Evolutionary conservation across 345 rosid genomes (phyloP).

Genomic region (Aurinia saxatilis): DNA sequence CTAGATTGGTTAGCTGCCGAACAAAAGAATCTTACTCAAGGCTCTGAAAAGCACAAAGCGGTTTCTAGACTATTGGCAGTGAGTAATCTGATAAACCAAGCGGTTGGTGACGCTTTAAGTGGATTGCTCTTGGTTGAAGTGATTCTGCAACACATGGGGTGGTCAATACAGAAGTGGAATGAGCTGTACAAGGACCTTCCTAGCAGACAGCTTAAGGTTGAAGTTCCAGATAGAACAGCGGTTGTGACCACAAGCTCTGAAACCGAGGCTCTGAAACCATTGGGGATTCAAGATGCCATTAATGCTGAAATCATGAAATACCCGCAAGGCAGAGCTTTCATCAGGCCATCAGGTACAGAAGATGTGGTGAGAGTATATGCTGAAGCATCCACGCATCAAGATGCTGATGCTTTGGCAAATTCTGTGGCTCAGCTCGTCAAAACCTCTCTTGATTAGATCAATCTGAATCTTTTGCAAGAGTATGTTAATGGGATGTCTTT

Average conservation of each 20-base stretch:
- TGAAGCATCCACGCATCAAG: slow-evolving; percentile 81
- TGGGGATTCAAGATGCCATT: slow-evolving; percentile 81
- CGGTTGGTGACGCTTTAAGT: slow-evolving; percentile 93
- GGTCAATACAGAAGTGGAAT: slow-evolving; percentile 79
- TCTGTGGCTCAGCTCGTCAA: slow-evolving; percentile 65
- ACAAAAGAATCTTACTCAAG: slow-evolving; percentile 44
- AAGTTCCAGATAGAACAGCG: slow-evolving; percentile 80
- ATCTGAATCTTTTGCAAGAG: slow-evolving; percentile 10
- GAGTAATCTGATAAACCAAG: slow-evolving; percentile 87
- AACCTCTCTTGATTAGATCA: slow-evolving; percentile 41
- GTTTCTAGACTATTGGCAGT: slow-evolving; percentile 67
- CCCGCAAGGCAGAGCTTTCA: slow-evolving; percentile 58
- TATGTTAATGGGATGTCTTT: not conserved
- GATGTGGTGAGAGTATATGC: slow-evolving; percentile 92
- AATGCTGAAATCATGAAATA: slow-evolving; percentile 62
- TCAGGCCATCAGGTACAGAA: slow-evolving; percentile 93
- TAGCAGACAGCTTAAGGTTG: slow-evolving; percentile 86
- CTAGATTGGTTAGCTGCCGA: slow-evolving; percentile 47
- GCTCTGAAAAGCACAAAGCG: slow-evolving; percentile 69
- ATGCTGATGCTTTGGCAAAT: slow-evolving; percentile 63
- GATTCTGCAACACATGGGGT: slow-evolving; percentile 62
- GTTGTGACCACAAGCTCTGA: slow-evolving; percentile 71
- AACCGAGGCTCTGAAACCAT: slow-evolving; percentile 68
- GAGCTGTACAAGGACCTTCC: slow-evolving; percentile 83
- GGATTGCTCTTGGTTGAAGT: slow-evolving; percentile 85